phyloP scores from a whole-genome alignment of 352 stramenopile genomes.

The Phytophthora nicotianae region DNA sequence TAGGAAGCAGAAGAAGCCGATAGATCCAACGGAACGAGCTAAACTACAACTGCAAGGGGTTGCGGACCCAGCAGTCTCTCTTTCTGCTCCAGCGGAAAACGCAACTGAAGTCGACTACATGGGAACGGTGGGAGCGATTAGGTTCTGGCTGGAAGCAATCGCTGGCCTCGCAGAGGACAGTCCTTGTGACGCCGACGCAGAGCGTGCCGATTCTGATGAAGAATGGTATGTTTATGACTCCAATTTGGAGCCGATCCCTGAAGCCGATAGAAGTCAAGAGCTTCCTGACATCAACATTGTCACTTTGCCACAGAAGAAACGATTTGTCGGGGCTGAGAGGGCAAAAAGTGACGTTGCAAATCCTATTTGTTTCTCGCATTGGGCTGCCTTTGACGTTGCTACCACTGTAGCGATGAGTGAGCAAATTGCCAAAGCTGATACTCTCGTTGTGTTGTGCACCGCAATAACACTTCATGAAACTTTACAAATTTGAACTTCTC shows the following conservation, averaged over 20 bases:
- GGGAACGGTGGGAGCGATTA: not conserved
- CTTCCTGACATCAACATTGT: not conserved
- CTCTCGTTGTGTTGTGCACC: not conserved
- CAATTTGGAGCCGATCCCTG: not conserved
- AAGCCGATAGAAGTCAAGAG: not conserved
- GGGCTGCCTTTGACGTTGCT: not conserved
- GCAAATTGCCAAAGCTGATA: not conserved
- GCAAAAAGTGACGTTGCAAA: not conserved
- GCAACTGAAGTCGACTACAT: too few relatives aligned
- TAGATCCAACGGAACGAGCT: too few relatives aligned
- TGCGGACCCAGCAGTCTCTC: too few relatives aligned
- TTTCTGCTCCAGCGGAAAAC: too few relatives aligned
- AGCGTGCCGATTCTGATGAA: not conserved
- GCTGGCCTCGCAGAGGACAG: not conserved
- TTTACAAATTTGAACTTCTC: not conserved
- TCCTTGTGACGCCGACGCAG: not conserved
- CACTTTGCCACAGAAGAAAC: not conserved
- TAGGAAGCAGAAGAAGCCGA: too few relatives aligned
- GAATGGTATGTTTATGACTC: not conserved
- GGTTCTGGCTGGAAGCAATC: not conserved
- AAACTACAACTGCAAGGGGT: too few relatives aligned
- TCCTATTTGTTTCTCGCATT: not conserved
- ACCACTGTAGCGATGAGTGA: not conserved
- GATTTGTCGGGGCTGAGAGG: not conserved
- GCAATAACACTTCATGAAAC: not conserved